phyloP scores from a whole-genome alignment of 2,329 filamentous ascomycete genomes.

The Chaetothyriales sp. region DNA sequence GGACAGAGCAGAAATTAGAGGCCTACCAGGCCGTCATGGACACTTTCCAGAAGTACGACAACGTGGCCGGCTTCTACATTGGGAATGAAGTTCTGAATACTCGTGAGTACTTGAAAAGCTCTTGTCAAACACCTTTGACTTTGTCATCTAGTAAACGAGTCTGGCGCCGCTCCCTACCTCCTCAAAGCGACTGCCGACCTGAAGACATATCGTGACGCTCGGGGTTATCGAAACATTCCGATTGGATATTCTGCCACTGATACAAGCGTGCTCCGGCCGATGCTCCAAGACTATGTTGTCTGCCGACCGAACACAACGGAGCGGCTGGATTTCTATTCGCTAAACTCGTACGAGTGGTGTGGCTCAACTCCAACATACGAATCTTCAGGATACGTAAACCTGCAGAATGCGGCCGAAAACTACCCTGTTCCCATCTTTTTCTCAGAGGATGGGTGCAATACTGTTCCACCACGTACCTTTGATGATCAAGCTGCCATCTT shows the following conservation, averaged over 20 bases:
- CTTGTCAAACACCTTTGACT: not conserved
- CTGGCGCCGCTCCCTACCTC: slow-evolving; percentile 61
- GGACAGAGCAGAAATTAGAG: slow-evolving; percentile 57
- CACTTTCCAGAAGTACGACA: slow-evolving; percentile 60
- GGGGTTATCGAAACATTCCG: slow-evolving; percentile 66
- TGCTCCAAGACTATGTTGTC: slow-evolving; percentile 59
- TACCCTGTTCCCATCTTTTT: slow-evolving; percentile 82
- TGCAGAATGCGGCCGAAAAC: slow-evolving; percentile 50
- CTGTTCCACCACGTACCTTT: slow-evolving; percentile 28
- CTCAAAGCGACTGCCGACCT: slow-evolving; percentile 69
- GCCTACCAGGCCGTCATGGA: slow-evolving; percentile 60
- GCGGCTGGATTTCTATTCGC: slow-evolving; percentile 64
- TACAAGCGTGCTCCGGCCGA: slow-evolving; percentile 53
- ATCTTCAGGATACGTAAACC: slow-evolving; percentile 52
- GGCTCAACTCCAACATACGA: slow-evolving; percentile 39
- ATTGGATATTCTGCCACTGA: slow-evolving; percentile 80
- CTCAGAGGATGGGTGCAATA: slow-evolving; percentile 75
- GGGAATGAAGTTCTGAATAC: slow-evolving; percentile 71
- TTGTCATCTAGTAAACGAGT: slow-evolving; percentile 29
- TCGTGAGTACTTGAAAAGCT: slow-evolving; percentile 15
- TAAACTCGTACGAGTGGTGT: slow-evolving; percentile 79
- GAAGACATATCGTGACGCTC: slow-evolving; percentile 62
- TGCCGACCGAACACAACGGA: slow-evolving; percentile 55
- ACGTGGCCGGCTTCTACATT: slow-evolving; percentile 69
- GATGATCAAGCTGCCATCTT: slow-evolving; percentile 63